Percentiles rank a stretch among this genome's conserved stretches.
Evolutionary conservation across 1,284 basidiomycete genomes (phyloP).

Genomic region (Marasmius tenuissimus): DNA sequence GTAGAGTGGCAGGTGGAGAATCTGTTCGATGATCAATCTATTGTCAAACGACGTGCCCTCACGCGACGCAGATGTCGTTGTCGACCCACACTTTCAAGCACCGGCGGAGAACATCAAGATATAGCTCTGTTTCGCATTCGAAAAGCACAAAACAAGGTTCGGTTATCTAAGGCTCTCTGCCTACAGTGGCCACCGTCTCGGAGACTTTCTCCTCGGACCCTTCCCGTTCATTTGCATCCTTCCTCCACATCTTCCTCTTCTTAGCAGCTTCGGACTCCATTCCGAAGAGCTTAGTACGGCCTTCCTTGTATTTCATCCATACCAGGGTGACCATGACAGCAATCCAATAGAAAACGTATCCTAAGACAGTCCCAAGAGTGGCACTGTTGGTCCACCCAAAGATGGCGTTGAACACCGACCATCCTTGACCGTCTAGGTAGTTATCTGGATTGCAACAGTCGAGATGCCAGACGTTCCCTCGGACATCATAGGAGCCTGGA

Average conservation of each 20-base stretch:
- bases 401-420: conserved; percentile 75
- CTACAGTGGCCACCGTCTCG: too few species aligned
- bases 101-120: too few species aligned
- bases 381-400: conserved; percentile 79
- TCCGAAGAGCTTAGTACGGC: background rate
- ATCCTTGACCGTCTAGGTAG: conserved; percentile 56
- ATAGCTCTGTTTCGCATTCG: too few species aligned
- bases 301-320: conserved; percentile 69
- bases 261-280: background rate
- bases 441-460: conserved; percentile 78
- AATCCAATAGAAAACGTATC: conserved; percentile 83
- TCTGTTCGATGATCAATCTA: too few species aligned
- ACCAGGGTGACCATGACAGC: conserved; percentile 63
- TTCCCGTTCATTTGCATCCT: background rate
- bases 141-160: too few species aligned
- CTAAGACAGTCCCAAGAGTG: conserved; percentile 66
- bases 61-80: too few species aligned
- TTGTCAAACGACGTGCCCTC: too few species aligned
- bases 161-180: too few species aligned
- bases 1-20: too few species aligned
- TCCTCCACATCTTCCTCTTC: background rate
- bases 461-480: conserved; percentile 85
- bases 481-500: conserved; percentile 79
- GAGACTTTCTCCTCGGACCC: background rate
- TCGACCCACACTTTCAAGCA: too few species aligned